phyloP scores from a whole-genome alignment of 441 rosid species.

The Populus tomentosa region DNA sequence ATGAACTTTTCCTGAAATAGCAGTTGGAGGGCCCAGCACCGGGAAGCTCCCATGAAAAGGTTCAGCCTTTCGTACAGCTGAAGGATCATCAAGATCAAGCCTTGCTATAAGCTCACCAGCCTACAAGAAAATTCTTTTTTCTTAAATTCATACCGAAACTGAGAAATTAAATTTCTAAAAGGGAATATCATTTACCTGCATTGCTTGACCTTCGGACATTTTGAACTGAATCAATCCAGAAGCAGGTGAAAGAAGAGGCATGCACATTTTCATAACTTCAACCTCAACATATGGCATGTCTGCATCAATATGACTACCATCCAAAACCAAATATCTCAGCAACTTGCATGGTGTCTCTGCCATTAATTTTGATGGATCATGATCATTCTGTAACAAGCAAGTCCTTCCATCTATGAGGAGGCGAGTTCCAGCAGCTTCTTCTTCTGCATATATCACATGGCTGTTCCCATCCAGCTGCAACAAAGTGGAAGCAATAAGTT shows the following conservation, averaged over 20 bases:
- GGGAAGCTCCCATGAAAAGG: conserved; percentile 95
- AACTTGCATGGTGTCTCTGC: conserved; percentile 99
- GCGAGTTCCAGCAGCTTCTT: conserved; percentile 99
- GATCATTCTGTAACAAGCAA: conserved; percentile 99
- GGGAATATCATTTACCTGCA: conserved; percentile 66
- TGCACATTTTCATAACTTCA: conserved; percentile 99
- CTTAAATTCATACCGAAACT: conserved; percentile 8
- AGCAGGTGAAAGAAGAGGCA: conserved; percentile 99
- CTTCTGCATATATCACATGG: conserved; percentile 99
- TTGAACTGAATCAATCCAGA: conserved; percentile 80
- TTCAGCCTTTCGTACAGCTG: conserved; percentile 98
- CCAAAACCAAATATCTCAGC: conserved; percentile 85
- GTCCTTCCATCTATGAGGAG: conserved; percentile 99
- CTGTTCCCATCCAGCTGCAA: conserved; percentile 97
- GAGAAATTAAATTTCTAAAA: background rate
- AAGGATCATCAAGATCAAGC: conserved; percentile 98
- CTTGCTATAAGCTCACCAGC: conserved; percentile 99
- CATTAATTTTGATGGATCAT: conserved; percentile 95
- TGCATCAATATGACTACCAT: conserved; percentile 90
- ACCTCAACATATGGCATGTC: conserved; percentile 98
- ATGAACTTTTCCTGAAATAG: conserved; percentile 95
- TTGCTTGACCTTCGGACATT: conserved; percentile 99
- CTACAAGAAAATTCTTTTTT: conserved; percentile 37
- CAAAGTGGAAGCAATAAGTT: conserved; percentile 15
- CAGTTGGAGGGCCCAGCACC: conserved; percentile 88